A percentile compares a stretch with the other conserved stretches of the same genome.
Evolutionary conservation across 2,329 filamentous ascomycete genomes (phyloP).

Genomic region (Penicillium corylophilum): DNA sequence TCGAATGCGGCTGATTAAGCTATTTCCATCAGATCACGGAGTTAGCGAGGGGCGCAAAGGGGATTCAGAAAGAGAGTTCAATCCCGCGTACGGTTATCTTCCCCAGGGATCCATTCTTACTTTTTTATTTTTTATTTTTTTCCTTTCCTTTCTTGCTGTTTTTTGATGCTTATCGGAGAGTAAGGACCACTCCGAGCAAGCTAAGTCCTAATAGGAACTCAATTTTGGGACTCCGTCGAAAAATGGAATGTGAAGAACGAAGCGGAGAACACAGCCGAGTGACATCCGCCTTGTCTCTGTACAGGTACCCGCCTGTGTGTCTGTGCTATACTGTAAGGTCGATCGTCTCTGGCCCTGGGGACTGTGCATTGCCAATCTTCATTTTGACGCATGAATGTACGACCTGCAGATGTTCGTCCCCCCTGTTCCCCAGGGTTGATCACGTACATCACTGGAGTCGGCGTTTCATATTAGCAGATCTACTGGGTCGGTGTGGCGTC

Average conservation of each 20-base stretch:
- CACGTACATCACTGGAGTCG: slow-evolving; percentile 18
- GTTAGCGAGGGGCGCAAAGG: not conserved
- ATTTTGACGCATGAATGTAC: slow-evolving; percentile 10
- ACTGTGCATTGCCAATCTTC: slow-evolving; percentile 20
- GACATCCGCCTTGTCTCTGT: slow-evolving; percentile 5
- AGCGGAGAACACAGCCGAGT: slow-evolving; percentile 17
- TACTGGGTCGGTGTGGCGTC: slow-evolving; percentile 13
- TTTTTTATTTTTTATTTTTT: not conserved
- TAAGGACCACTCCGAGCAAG: not conserved
- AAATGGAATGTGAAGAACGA: not conserved
- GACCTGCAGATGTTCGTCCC: slow-evolving; percentile 2
- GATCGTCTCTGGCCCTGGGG: slow-evolving; percentile 2
- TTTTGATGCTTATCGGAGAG: slow-evolving; percentile 1
- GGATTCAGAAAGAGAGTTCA: not conserved
- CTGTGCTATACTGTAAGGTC: slow-evolving; percentile 7
- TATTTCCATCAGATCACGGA: not conserved
- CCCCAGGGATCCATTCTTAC: not conserved
- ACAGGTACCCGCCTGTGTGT: no score
- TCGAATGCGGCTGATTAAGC: slow-evolving; percentile 3
- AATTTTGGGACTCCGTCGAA: slow-evolving; percentile 6
- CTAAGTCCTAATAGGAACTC: not conserved
- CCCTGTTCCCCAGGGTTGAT: slow-evolving; percentile 12
- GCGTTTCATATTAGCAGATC: slow-evolving; percentile 21
- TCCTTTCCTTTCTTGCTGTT: not conserved
- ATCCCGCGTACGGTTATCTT: not conserved